Evolutionary conservation across 106 monocot genomes (phyloP), one percentile per base, ranked within the genome.

Genomic region (Allium sativum): DNA sequence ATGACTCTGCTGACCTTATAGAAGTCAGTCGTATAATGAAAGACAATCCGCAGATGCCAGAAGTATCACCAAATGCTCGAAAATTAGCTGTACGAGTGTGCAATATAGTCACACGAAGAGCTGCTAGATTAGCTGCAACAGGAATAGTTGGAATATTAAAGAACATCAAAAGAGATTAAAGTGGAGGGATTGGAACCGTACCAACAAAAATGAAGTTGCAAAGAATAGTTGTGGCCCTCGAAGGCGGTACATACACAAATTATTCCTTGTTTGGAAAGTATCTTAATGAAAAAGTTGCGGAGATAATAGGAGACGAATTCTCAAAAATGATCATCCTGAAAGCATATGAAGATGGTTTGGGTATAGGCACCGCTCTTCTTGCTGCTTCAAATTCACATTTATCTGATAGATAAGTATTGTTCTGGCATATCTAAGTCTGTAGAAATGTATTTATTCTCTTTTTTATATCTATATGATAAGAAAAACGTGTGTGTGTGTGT

Each of bases 81-180:
- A 61, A 81, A 54, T 79, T 95, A 9, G 68, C 87, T 0, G 81
- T 95, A 14, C 84, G 78, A 64, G 77, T 90, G 8, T 95, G 86
- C 43, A 84, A 90, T 60, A 74, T 78, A n/a, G 90, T 95, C 5
- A 81, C 81, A 4, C 57, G 77, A 64, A 76, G 95, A 54, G 95
- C 95, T 42, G 95, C 95, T 0, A 74, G 87, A 46, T 69, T 95
- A 52, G 86, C 72, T 18, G 90, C 90, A 9, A 84, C 95, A 8
- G 95, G 95, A 12, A 87, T 95, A 41, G 95, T 87, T 11, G 90
- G 95, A 7, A 95, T 90, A 75, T 45, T 95, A 57, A 95, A 90
- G 68, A 95, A 95, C 55, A 81, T 95, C 13, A 86, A 90, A 6
- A 74, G 90, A 58, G 94, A 95, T 68, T 86, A 85, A 4, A 90